phyloP scores from a whole-genome alignment of 495 filamentous ascomycete species.

The Penicillium coffeae region DNA sequence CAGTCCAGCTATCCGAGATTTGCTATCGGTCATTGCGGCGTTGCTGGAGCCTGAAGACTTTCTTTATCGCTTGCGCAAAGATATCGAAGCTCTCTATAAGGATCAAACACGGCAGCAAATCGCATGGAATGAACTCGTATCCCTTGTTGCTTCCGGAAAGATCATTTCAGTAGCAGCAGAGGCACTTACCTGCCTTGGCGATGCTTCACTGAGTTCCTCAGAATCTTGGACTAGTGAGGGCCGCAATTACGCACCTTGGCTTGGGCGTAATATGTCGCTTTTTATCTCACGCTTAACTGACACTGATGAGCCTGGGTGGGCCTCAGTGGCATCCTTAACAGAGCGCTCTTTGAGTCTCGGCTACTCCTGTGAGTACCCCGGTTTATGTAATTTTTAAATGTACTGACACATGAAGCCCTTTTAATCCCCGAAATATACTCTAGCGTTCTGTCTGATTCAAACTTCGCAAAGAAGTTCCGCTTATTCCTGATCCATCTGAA shows the following conservation, averaged over 20 bases:
- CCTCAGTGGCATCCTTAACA: conserved; percentile 56
- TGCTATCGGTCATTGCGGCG: conserved; percentile 46
- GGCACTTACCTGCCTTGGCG: conserved; percentile 55
- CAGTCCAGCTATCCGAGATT: conserved; percentile 26
- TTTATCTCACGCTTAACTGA: conserved; percentile 39
- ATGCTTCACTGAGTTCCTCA: conserved; percentile 19
- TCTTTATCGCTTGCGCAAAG: conserved; percentile 50
- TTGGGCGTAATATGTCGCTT: conserved; percentile 63
- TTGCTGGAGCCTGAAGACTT: conserved; percentile 55
- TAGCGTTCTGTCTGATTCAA: conserved; percentile 37
- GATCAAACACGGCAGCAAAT: conserved; percentile 39
- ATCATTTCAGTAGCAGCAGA: conserved; percentile 71
- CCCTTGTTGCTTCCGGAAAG: conserved; percentile 65
- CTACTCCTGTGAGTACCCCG: conserved; percentile 59
- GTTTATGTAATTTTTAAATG: not conserved
- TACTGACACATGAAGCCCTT: not conserved
- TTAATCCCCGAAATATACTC: conserved; percentile 49
- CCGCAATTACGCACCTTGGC: conserved; percentile 64
- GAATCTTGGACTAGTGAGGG: conserved; percentile 65
- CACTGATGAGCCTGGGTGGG: conserved; percentile 45
- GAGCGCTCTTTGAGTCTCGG: conserved; percentile 67
- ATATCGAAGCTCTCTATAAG: conserved; percentile 30
- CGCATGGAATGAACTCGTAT: conserved; percentile 64
- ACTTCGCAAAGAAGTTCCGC: conserved; percentile 27
- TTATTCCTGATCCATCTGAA: conserved; percentile 47